Base-by-base conservation (phyloP, 2,329 filamentous ascomycete species). In the Epichloe hybrida region DNA sequence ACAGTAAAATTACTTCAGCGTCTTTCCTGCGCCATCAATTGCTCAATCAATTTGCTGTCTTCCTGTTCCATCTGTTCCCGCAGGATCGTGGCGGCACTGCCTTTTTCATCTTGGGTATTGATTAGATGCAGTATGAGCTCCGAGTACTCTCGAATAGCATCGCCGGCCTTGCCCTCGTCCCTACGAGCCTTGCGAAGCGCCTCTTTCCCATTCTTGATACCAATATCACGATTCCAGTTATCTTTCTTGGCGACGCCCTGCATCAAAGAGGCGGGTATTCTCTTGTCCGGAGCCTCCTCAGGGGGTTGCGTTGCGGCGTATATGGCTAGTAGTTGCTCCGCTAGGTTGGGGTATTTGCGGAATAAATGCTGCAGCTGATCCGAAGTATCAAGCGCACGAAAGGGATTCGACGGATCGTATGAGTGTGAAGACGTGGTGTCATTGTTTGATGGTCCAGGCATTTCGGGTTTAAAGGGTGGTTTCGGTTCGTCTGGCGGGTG, bases 121-220 rank as follows among this genome's bases (percentile, higher is more conserved):
- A 80, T 66, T 35, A 80, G 63, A 51, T 73, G 68, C 46, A 74
- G 58, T 17, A 83, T 71, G 21, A 83, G 65, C 54, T 78, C 76
- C 45, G 73, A 75, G 58, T 80, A 84, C 62, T 83, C 80, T 49
- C 75, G 68, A 34, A 84, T 68, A 4, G 70, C 80, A 56, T 82
- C 77, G 31, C 78, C 78, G 51, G 75, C 74, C 56, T 75, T 72
- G n/a, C 73, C 71, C 1, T 72, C 69, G 34, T 71, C 69, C 35
- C 68, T 67, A 52, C 75, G 69, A 36, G 75, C 74, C 50, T 64
- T 69, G 41, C 73, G 72, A 52, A 84, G 64, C 13, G 72, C 73
- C 20, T 73, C 69, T 43, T 77, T 73, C 1, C 78, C 81, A 20
- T 73, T 73, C 50, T 73, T 68, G 46, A 81, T 69, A 6, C 80